Conservation (phyloP, 1,284 basidiomycete genomes). For the Tilletia setariae region DNA sequence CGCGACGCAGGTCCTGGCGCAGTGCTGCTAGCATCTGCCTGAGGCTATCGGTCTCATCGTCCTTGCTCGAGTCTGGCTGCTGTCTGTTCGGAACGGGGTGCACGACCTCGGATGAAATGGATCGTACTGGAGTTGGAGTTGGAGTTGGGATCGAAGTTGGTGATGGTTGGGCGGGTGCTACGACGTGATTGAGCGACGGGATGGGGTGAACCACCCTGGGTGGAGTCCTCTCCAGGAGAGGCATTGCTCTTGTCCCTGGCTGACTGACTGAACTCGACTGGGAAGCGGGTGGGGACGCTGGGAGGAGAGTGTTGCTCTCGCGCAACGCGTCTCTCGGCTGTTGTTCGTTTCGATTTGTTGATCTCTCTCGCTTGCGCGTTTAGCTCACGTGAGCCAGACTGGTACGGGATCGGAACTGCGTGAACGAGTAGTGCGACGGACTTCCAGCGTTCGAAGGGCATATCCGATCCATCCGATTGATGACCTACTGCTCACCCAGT, state of each 20-base stretch:
- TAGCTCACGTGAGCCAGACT: too few species aligned
- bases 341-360: too few species aligned
- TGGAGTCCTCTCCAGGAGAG: constrained; percentile 3
- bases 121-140: background rate
- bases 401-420: too few species aligned
- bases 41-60: background rate
- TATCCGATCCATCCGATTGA: too few species aligned
- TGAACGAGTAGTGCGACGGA: too few species aligned
- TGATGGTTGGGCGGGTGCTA: background rate
- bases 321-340: too few species aligned
- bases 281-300: background rate
- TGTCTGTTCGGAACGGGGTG: background rate
- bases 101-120: background rate
- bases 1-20: background rate
- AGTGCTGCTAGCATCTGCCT: background rate
- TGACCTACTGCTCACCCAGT: too few species aligned
- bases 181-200: background rate
- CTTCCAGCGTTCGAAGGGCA: too few species aligned
- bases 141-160: background rate
- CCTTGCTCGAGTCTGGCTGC: background rate
- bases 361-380: too few species aligned
- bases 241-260: background rate
- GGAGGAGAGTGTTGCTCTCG: too few species aligned
- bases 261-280: background rate
- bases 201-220: background rate